A percentile compares a stretch with the other conserved stretches of the same genome.
phyloP scores from a whole-genome alignment of 2,329 filamentous ascomycete genomes.

The Claviceps pusilla region DNA sequence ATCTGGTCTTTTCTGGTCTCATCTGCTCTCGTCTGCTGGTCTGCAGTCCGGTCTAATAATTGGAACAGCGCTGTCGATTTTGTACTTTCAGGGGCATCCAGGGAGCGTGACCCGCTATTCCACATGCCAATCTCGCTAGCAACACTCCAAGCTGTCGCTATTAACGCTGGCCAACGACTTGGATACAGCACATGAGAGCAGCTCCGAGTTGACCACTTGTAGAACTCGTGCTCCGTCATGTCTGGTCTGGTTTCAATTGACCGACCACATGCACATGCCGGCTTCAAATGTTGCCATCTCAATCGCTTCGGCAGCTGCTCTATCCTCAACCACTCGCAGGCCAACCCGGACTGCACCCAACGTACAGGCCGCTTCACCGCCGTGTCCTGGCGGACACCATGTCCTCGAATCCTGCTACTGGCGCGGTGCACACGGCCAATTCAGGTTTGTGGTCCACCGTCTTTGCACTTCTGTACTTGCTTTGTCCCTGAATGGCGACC shows the following conservation, averaged over 20 bases:
- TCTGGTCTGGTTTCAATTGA: neutral
- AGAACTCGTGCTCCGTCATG: neutral
- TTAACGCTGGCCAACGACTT: neutral
- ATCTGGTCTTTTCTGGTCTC: no score
- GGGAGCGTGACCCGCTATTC: slow-evolving; percentile 1
- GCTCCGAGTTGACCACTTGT: neutral
- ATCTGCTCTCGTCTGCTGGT: no score
- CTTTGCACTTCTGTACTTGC: neutral
- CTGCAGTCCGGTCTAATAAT: neutral
- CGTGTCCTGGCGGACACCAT: slow-evolving; percentile 15
- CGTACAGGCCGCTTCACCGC: slow-evolving; percentile 1
- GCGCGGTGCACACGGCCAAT: slow-evolving; percentile 21
- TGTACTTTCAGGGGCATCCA: neutral
- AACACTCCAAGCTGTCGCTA: neutral
- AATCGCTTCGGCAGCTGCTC: slow-evolving; percentile 5
- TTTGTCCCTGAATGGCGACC: slow-evolving; percentile 9
- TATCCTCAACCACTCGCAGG: slow-evolving; percentile 5
- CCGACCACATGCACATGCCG: no score
- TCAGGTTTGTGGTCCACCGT: slow-evolving; percentile 20
- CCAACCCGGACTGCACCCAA: slow-evolving; percentile 7
- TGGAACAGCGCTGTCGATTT: neutral
- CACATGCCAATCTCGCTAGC: slow-evolving; percentile 1
- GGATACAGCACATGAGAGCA: neutral
- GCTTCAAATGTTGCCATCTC: neutral
- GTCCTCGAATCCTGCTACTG: slow-evolving; percentile 24